Conservation (phyloP, 2,329 filamentous ascomycete genomes). For the Fusarium denticulatum region DNA sequence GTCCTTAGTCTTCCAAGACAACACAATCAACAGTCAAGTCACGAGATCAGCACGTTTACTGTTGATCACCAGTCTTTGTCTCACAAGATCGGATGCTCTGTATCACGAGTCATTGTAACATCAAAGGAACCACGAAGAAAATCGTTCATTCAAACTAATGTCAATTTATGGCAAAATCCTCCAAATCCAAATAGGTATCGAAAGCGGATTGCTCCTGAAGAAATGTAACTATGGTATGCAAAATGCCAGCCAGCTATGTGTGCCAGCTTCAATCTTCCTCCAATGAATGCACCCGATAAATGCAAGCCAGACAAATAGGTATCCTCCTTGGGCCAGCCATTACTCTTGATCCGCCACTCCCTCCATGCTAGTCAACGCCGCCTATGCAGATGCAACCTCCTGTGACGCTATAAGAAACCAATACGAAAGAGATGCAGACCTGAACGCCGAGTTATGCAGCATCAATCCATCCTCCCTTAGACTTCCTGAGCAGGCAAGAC, state of each 20-base stretch:
- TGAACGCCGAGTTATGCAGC: constrained; percentile 41
- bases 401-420: constrained; percentile 15
- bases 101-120: not conserved
- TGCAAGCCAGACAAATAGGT: constrained; percentile 12
- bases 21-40: not conserved
- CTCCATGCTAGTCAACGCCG: constrained; percentile 36
- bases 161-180: constrained; percentile 9
- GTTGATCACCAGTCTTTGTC: not conserved
- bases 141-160: not conserved
- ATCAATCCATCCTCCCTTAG: constrained; percentile 3
- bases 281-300: constrained; percentile 8
- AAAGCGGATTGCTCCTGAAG: constrained; percentile 37
- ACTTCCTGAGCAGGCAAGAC: constrained; percentile 58
- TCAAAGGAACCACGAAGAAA: not conserved
- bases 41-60: not conserved
- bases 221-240: constrained; percentile 28
- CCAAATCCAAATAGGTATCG: constrained; percentile 39
- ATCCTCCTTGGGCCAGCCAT: constrained; percentile 36
- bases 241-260: constrained; percentile 8
- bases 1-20: not conserved
- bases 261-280: constrained; percentile 19
- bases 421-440: constrained; percentile 15
- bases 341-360: constrained; percentile 22
- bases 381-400: constrained; percentile 31
- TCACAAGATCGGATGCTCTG: not conserved